Evolutionary conservation across 169 alveolate genomes (phyloP), one percentile per base, ranked within the genome.

Genomic region (Plasmodium cynomolgi): DNA sequence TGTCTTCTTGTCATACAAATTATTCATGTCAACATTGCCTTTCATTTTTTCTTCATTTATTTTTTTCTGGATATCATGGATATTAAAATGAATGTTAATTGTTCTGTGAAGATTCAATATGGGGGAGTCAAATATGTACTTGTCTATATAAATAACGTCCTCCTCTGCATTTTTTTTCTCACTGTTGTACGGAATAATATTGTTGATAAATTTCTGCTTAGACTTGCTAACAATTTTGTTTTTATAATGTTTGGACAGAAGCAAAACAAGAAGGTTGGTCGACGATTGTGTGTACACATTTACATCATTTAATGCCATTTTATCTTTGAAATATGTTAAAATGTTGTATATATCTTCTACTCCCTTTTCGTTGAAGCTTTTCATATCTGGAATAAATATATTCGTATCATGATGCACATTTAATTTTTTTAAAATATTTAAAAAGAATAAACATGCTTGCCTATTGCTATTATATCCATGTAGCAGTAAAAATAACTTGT

Each of bases 121-220:
- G 26, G 93, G 93, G n/a, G 93, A 86, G 81, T 86, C 93, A 86
- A 86, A 86, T 26, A 86, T 86, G 44, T 86, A 86, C 68, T 86
- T 86, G 37, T 86, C 93, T 54, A 86, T 86, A 77, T 86, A 86
- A 11, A 86, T 86, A 23, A 86, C 44, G 26, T 86, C 81, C 15
- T 74, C 79, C 62, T 50, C 62, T 31, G 9, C 41, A 44, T 8
- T 44, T 72, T 71, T 71, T 58, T 86, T 86, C 15, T 86, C 93
- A 58, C 31, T 77, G 68, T 26, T 54, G 68, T 86, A 86, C 23
- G 93, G 81, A 33, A 86, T 86, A 86, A 86, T 86, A 86, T 75
- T 86, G 23, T 79, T 79, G 62, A 86, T 86, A 54, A 86, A 86
- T 75, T 86, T 86, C 81, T 75, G 80, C n/a, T 86, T 86, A 56